phyloP scores from a whole-genome alignment of 75 land plant genomes.

The Selaginella moellendorffii region DNA sequence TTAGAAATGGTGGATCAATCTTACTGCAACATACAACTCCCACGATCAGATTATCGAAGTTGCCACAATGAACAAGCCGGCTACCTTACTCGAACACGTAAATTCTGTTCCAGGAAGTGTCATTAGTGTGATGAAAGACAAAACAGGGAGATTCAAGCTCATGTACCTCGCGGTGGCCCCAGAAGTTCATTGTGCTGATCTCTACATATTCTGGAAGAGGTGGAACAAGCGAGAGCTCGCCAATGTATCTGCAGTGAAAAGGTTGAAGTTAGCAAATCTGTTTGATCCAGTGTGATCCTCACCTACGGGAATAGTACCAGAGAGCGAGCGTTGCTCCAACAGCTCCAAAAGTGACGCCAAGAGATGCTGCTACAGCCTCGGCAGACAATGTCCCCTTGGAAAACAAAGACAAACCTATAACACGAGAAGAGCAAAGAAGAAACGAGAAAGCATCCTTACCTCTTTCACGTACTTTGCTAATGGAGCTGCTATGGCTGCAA shows the following conservation, averaged over 20 bases:
- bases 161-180: slow-evolving; percentile 28
- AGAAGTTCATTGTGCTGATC: slow-evolving; percentile 23
- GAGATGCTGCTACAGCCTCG: slow-evolving; percentile 15
- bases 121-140: background rate
- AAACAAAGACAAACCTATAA: slow-evolving; percentile 6
- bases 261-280: background rate
- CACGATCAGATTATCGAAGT: slow-evolving; percentile 11
- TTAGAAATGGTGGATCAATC: background rate
- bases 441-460: slow-evolving; percentile 7
- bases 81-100: background rate
- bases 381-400: slow-evolving; percentile 18
- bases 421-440: background rate
- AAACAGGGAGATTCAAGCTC: background rate
- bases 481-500: slow-evolving; percentile 18
- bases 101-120: background rate
- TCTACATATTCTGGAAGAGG: slow-evolving; percentile 15
- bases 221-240: slow-evolving; percentile 19
- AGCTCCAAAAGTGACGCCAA: slow-evolving; percentile 21
- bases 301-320: slow-evolving; percentile 29
- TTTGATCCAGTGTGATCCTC: background rate
- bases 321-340: slow-evolving; percentile 21
- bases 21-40: no score
- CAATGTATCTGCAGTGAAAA: slow-evolving; percentile 15
- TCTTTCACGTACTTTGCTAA: slow-evolving; percentile 21
- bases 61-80: background rate